Evolutionary conservation across 345 rosid species (phyloP), one percentile per base, ranked within the genome.

Genomic region (Noccaea bulbosa): DNA sequence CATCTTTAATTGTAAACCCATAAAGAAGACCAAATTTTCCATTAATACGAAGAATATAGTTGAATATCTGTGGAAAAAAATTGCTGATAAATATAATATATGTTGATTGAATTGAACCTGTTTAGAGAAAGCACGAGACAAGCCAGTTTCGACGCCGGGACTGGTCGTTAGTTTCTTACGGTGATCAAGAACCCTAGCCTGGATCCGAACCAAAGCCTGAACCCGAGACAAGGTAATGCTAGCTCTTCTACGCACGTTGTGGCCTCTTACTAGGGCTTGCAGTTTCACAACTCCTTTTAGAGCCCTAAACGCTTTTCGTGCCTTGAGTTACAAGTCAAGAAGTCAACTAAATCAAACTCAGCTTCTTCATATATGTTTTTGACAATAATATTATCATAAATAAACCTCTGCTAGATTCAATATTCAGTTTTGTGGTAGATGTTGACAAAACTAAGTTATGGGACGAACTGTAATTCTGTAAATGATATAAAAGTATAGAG

Each of bases 241-340:
- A 35, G 96, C 91, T 80, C 85, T 84, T 77, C 81, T 88, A 49
- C 98, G 79, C 7, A 87, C 97, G 51, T 82, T 85, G 71, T 86
- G 84, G 22, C 98, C 98, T 80, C 98, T 87, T 67, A 90, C 95
- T n/a, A 90, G 64, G 6, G 97, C 98, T 83, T 92, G 98, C 47
- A 92, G 87, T 84, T 81, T 83, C 77, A 92, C 97, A 63, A 90
- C 53, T 54, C 93, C 98, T 77, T 82, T 84, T 50, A 88, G 77
- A 17, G 97, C 95, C 34, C 83, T 78, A 43, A 90, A 72, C 45
- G 98, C 97, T 72, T 83, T 88, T 83, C 87, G 67, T 37, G 96
- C 98, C 98, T 93, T 72, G 67, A 72, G 5, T 65, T 34, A 57
- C 71, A 73, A 65, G 67, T 39, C 44, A 73, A 57, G 59, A 73